Conservation (phyloP, 176 grass and related monocot genomes). For the Thinopyrum elongatum region DNA sequence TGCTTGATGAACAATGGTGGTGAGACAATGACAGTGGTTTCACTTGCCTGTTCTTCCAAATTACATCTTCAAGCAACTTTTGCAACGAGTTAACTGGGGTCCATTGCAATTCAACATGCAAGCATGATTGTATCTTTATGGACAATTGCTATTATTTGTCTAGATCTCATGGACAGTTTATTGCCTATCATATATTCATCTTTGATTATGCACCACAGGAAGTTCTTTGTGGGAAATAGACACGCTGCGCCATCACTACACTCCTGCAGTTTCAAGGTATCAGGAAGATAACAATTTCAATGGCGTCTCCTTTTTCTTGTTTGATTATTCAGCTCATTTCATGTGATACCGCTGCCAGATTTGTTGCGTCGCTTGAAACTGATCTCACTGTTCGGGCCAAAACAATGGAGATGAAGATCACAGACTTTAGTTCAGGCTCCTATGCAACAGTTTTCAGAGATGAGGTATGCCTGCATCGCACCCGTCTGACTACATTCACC, state of each 20-base stretch:
- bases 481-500: neutral
- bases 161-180: neutral
- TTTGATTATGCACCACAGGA: constrained; percentile 43
- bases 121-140: constrained; percentile 19
- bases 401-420: constrained; percentile 86
- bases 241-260: constrained; percentile 77
- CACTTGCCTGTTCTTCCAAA: constrained; percentile 1
- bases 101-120: neutral
- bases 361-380: constrained; percentile 80
- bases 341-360: constrained; percentile 45
- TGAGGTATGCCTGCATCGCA: constrained; percentile 47
- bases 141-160: neutral
- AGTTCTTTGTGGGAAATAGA: constrained; percentile 97
- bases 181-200: constrained; percentile 12
- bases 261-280: constrained; percentile 89
- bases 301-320: constrained; percentile 11
- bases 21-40: neutral
- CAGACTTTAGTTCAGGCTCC: constrained; percentile 88
- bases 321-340: constrained; percentile 14
- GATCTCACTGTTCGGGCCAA: constrained; percentile 90
- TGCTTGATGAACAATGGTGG: neutral
- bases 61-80: neutral
- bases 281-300: constrained; percentile 1
- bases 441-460: constrained; percentile 91
- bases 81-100: neutral